Conservation (phyloP, 1,284 basidiomycete genomes). For the Butyriboletus appendiculatus region DNA sequence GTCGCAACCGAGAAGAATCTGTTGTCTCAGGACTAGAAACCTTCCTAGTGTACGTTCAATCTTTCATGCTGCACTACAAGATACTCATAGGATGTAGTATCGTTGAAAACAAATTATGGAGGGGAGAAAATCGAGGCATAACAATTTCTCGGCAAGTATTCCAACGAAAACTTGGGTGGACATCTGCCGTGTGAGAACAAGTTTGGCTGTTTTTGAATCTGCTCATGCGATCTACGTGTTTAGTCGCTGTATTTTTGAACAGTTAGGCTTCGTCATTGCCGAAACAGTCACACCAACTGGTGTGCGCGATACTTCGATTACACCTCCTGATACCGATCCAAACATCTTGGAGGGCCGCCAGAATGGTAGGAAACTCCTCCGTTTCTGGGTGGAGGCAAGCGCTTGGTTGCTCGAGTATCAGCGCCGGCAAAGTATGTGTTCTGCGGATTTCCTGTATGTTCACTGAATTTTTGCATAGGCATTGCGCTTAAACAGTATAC, state of each 20-base stretch:
- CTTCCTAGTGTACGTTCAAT: conserved; percentile 51
- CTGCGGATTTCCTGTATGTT: not conserved
- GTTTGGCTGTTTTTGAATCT: conserved; percentile 7
- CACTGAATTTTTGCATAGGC: conserved; percentile 26
- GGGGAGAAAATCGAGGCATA: conserved; percentile 59
- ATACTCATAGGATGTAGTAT: conserved; percentile 45
- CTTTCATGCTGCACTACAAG: not conserved
- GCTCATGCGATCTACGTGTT: conserved; percentile 13
- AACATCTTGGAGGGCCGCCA: conserved; percentile 45
- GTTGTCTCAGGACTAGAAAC: conserved; percentile 65
- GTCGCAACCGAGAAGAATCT: conserved; percentile 48
- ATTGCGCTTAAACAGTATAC: conserved; percentile 44
- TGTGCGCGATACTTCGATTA: conserved; percentile 43
- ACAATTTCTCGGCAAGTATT: conserved; percentile 57
- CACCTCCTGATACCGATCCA: conserved; percentile 56
- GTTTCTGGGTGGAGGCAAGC: conserved; percentile 74
- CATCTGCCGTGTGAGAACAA: conserved; percentile 51
- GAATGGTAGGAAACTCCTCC: conserved; percentile 60
- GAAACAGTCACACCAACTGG: conserved; percentile 31
- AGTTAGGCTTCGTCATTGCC: conserved; percentile 53
- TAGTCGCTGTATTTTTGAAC: conserved; percentile 57
- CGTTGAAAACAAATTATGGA: conserved; percentile 73
- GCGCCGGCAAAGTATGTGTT: conserved; percentile 45
- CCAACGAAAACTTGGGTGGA: conserved; percentile 68
- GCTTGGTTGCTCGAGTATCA: conserved; percentile 65